phyloP scores from a whole-genome alignment of 306 rosid genomes.

The Crotalaria pallida region DNA sequence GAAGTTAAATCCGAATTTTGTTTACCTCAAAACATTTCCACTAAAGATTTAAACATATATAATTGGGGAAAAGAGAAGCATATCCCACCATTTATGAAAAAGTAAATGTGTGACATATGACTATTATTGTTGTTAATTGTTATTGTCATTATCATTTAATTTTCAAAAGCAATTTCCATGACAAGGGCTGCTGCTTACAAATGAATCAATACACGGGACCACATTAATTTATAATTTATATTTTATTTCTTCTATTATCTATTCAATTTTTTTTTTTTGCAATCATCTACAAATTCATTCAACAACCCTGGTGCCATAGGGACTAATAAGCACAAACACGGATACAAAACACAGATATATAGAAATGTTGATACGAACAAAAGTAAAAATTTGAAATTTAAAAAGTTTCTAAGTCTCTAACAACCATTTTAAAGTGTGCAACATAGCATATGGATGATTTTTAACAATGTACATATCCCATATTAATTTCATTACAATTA shows the following conservation, averaged over 20 bases:
- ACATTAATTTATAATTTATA: neutral
- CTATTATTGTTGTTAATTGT: neutral
- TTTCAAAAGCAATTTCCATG: neutral
- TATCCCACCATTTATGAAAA: neutral
- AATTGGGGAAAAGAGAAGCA: neutral
- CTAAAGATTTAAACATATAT: neutral
- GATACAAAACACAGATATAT: too few relatives aligned
- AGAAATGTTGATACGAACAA: too few relatives aligned
- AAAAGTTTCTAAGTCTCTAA: too few relatives aligned
- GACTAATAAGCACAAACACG: too few relatives aligned
- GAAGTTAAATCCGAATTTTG: neutral
- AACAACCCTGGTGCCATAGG: neutral
- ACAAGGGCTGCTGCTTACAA: neutral
- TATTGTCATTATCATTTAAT: neutral
- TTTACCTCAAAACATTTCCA: neutral
- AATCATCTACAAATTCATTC: neutral
- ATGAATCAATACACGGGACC: neutral
- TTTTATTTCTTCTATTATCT: neutral
- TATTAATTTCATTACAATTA: neutral
- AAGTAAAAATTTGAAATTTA: too few relatives aligned
- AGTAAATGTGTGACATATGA: neutral
- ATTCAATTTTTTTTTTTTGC: neutral
- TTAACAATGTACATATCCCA: neutral
- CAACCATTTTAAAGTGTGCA: too few relatives aligned
- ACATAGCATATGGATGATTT: neutral